Base-by-base conservation (phyloP, 139 green algal genomes). In the Chlamydomonas applanata region DNA sequence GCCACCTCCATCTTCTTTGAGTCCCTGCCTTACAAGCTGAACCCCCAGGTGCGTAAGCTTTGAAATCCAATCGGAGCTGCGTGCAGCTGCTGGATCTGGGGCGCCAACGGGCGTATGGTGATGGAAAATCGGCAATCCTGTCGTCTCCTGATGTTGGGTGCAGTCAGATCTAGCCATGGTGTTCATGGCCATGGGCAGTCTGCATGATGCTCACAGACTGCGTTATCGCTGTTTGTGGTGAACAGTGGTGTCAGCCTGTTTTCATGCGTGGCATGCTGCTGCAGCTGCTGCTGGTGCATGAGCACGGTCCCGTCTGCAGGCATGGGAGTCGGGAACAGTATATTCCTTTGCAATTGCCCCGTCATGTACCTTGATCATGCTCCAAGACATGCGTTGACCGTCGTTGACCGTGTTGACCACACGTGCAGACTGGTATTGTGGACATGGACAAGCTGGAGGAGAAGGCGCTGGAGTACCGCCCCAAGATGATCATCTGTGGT, bases 1-100 rank as follows among this genome's bases (percentile, higher is more conserved):
- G 96, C 96, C 25, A 94, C 93, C 16, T 97, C 89, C 57, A 97
- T 98, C 74, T 99, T 94, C 87, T 99, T 99, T 75, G 93, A 98
- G 88, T 93, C 83, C 20, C 80, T 97, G 79, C 90, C 93, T 0
- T 97, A 97, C 89, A 98, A 98, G 90, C 89, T 99, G 1, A 79
- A 98, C 78, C 79, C 81, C 0, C 36, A 89, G 85, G 87, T 91
- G 69, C 35, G 67, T 16, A 34, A n/a, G 14, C 61, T 69, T 29
- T 34, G n/a, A 49, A 25, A 40, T 25, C n/a, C n/a, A 70, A 20
- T 9, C 63, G 30, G 32, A 34, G 60, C n/a, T 33, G 62, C 32
- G 24, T 7, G 56, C 40, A 49, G 40, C 40, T 49, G 40, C 40
- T 49, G 11, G 40, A 49, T 49, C 40, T 49, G 40, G 40, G 40